Evolutionary conservation across 202 grass and related monocot species (phyloP).

Genomic region (Alloteropsis angusta): DNA sequence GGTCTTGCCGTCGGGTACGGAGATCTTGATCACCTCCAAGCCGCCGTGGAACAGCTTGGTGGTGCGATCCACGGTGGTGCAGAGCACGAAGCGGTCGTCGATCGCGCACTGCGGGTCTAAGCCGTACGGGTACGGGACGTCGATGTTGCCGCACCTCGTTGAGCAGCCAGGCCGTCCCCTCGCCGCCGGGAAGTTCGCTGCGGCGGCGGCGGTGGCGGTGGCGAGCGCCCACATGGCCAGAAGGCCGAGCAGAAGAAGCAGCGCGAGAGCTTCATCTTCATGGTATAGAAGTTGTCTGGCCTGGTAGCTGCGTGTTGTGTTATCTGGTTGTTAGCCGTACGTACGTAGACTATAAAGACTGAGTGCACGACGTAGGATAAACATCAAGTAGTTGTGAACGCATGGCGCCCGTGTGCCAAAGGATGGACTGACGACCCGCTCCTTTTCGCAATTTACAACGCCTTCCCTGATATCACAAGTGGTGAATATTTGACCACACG

Average conservation of each 20-base stretch:
- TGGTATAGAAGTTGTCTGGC: not conserved
- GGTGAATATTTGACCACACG: no score
- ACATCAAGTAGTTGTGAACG: no score
- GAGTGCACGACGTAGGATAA: no score
- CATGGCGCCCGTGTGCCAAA: no score
- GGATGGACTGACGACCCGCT: no score
- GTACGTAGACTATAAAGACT: not conserved
- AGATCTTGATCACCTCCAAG: not conserved
- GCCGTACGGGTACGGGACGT: not conserved
- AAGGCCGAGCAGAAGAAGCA: not conserved
- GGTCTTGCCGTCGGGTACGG: not conserved
- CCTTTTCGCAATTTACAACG: no score
- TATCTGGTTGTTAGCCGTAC: not conserved
- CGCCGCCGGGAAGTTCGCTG: not conserved
- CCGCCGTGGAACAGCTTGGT: not conserved
- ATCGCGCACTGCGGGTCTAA: slow-evolving; percentile 6
- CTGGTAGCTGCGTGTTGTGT: not conserved
- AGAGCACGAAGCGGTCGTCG: not conserved
- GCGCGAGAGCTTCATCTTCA: not conserved
- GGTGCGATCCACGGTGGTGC: not conserved
- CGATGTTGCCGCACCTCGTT: not conserved
- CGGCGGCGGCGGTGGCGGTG: not conserved
- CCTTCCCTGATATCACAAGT: no score
- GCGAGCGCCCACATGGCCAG: not conserved
- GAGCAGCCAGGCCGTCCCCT: not conserved